phyloP scores from a whole-genome alignment of 2,329 filamentous ascomycete genomes.

The Sarocladiaceae sp. region DNA sequence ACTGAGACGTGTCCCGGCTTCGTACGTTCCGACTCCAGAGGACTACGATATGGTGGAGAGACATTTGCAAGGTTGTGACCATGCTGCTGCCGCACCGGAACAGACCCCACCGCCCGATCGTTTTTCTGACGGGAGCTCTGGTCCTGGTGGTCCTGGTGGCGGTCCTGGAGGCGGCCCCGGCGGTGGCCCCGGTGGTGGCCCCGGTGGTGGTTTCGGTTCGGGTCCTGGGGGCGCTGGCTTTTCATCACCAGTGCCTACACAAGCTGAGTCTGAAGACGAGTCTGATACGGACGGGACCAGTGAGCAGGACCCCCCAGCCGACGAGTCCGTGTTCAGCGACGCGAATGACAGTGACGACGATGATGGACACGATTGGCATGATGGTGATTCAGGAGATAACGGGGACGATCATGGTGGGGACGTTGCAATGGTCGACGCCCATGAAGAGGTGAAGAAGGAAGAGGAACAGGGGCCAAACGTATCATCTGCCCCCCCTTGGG shows the following conservation, averaged over 20 bases:
- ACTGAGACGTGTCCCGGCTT: too few relatives aligned
- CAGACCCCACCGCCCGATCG: too few relatives aligned
- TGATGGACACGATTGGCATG: not conserved
- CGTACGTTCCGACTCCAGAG: too few relatives aligned
- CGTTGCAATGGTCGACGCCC: not conserved
- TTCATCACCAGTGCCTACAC: too few relatives aligned
- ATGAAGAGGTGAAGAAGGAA: not conserved
- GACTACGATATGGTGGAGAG: too few relatives aligned
- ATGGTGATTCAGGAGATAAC: too few relatives aligned
- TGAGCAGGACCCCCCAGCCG: not conserved
- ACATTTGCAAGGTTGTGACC: too few relatives aligned
- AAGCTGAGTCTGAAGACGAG: not conserved
- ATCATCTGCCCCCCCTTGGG: not conserved
- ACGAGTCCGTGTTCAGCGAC: not conserved
- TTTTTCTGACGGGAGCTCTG: too few relatives aligned
- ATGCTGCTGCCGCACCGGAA: too few relatives aligned
- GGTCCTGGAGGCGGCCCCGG: not conserved
- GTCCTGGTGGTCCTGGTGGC: too few relatives aligned
- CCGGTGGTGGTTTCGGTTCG: not conserved
- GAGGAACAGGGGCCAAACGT: not conserved
- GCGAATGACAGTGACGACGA: not conserved
- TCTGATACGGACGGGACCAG: not conserved
- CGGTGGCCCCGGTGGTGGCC: not conserved
- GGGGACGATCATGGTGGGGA: not conserved
- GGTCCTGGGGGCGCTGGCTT: not conserved